Percentiles rank a stretch among this genome's conserved stretches.
Evolutionary conservation across 768 basidiomycete genomes (phyloP).

Genomic region (Sporobolomyces pararoseus): DNA sequence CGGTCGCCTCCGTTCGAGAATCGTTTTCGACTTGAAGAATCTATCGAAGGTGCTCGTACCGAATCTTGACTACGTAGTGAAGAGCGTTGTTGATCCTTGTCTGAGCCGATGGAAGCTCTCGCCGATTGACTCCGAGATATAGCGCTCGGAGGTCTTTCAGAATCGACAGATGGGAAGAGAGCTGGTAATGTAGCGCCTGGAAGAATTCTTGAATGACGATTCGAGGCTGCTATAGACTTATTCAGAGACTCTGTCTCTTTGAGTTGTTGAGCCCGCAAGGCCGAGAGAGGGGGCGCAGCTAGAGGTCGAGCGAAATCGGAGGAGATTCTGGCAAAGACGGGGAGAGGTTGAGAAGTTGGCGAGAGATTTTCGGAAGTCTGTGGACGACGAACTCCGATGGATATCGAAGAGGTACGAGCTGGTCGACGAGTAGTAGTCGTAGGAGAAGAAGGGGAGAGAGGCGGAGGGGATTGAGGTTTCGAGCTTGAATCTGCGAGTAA

Average conservation of each 20-base stretch:
- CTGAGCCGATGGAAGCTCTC: not conserved
- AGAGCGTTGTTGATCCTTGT: not conserved
- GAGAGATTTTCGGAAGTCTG: conserved; percentile 7
- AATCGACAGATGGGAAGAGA: not conserved
- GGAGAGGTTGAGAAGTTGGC: conserved; percentile 6
- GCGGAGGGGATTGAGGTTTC: not conserved
- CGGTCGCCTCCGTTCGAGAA: not conserved
- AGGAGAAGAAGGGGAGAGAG: not conserved
- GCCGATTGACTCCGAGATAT: not conserved
- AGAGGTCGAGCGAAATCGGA: conserved; percentile 13
- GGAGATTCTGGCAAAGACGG: conserved; percentile 15
- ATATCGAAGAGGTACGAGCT: not conserved
- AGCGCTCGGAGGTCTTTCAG: not conserved
- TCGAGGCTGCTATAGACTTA: not conserved
- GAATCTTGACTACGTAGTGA: not conserved
- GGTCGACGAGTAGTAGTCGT: not conserved
- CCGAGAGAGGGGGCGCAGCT: not conserved
- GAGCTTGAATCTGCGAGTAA: not conserved
- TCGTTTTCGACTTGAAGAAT: not conserved
- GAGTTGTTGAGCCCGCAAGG: not conserved
- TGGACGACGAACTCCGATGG: not conserved
- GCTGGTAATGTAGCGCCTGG: conserved; percentile 23
- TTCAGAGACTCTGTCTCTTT: not conserved
- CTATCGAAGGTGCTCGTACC: not conserved
- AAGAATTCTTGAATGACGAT: conserved; percentile 21